These are phyloP conservation scores for Starmera amethionina DNA, from an alignment of 805 yeast genomes.

Conservation along the genomic window DNA sequence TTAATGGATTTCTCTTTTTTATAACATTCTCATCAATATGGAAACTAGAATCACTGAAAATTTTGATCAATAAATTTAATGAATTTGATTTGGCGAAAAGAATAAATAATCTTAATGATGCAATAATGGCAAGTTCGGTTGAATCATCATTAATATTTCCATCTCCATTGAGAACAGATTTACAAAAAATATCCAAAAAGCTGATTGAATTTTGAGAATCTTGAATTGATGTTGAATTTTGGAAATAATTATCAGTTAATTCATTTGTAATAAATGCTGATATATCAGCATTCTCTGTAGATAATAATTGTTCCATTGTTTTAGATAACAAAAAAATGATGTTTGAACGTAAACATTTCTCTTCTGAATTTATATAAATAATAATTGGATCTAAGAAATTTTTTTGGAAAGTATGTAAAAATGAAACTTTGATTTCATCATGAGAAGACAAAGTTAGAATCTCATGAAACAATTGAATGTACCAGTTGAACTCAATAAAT, in stretches of 20 bases:
- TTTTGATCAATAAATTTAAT: background rate
- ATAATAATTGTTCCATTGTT: conserved; percentile 3
- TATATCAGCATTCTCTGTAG: background rate
- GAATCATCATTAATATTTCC: background rate
- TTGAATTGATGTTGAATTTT: background rate
- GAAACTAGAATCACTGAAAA: background rate
- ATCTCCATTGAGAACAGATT: background rate
- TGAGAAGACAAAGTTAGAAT: conserved; percentile 4
- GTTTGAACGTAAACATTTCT: conserved; percentile 1
- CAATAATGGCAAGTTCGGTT: background rate
- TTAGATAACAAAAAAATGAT: conserved; percentile 5
- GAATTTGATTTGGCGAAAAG: background rate
- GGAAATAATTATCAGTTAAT: background rate
- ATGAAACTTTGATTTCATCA: conserved; percentile 3
- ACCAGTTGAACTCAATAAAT: background rate
- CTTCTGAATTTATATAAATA: background rate
- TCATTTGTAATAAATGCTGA: background rate
- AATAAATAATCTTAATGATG: background rate
- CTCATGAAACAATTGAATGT: conserved; percentile 3
- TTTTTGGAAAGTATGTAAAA: conserved; percentile 6
- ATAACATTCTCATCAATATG: background rate
- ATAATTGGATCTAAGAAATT: conserved; percentile 6
- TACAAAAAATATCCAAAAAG: background rate
- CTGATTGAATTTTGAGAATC: background rate
- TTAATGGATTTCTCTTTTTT: too few relatives aligned